phyloP scores from a whole-genome alignment of 106 monocot species.

The Dioscorea dumetorum region DNA sequence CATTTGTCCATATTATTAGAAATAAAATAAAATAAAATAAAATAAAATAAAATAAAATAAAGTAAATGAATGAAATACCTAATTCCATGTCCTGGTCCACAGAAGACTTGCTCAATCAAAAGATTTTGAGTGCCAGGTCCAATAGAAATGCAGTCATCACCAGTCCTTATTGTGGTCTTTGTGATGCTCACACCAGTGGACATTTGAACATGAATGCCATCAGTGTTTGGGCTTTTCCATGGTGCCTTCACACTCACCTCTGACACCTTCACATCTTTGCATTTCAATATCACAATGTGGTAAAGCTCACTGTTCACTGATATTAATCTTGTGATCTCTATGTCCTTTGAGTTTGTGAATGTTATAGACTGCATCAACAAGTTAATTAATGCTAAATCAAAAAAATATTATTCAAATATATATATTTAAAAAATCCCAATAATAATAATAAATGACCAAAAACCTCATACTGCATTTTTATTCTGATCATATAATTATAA shows the following conservation, averaged over 20 bases:
- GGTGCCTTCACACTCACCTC: background rate
- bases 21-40: background rate
- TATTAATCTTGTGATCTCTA: slow-evolving; percentile 5
- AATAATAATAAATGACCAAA: too few species aligned
- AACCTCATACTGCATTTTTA: too few species aligned
- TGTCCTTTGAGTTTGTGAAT: slow-evolving; percentile 2
- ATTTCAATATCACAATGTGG: slow-evolving; percentile 7
- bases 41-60: background rate
- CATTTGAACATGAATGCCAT: slow-evolving; percentile 4
- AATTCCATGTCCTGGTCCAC: background rate
- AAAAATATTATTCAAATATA: too few species aligned
- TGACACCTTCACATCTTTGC: slow-evolving; percentile 4
- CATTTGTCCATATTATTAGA: background rate
- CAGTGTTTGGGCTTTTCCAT: slow-evolving; percentile 12
- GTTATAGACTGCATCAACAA: slow-evolving; percentile 9
- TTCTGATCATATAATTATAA: too few species aligned
- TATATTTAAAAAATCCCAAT: too few species aligned
- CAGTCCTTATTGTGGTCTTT: slow-evolving; percentile 1
- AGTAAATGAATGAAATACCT: background rate
- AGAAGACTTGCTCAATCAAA: background rate
- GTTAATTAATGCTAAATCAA: too few species aligned
- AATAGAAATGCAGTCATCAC: slow-evolving; percentile 14
- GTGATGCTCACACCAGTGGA: slow-evolving; percentile 5
- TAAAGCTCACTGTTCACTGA: slow-evolving; percentile 18
- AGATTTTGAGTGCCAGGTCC: background rate